Base-by-base conservation (phyloP, 805 yeast species). In the Saccharomycopsis capsularis region DNA sequence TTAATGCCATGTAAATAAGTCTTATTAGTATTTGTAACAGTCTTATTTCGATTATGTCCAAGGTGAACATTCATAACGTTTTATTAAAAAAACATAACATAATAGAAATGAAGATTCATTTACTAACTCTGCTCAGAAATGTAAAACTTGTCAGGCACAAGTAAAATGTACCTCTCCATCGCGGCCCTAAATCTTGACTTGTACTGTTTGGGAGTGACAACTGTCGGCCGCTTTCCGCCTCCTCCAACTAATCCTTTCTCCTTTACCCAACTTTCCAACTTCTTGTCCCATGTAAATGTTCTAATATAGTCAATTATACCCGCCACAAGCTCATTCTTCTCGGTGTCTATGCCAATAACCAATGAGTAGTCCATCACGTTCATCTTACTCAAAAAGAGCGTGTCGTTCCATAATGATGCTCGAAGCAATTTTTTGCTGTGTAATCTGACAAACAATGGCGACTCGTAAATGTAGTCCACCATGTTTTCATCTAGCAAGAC, bases 241-340 rank as follows among this genome's bases (percentile, higher is more conserved):
- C 88, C 86, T 3, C 89, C 89, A 39, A 91, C 95, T 34, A 93
- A 70, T 1, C 91, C 90, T 59, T 87, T 85, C 49, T 95, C 99
- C 63, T 93, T 93, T 34, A 93, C 99, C 99, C 99, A 93, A 63
- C 95, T 89, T 63, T 93, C 99, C 24, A 93, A 78, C 65, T 90
- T 93, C 65, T 93, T 93, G 60, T 93, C 99, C 99, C 99, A 93
- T 0, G 99, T 93, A 59, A 91, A 93, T 0, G 99, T 89, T 51
- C 99, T 68, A 40, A 93, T 81, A 71, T 95, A 93, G 64, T 93
- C 85, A 53, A 93, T 90, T 37, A 93, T 90, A 3, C 99, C 99
- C 13, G 90, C 96, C 18, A 89, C 88, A 34, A 93, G 70, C 47
- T 82, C 82, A 11, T 68, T 62, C 41, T 70, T 73, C 15, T 64